Evolutionary conservation across 208 protist genomes (phyloP).

Genomic region (Blechomonas ayalai): DNA sequence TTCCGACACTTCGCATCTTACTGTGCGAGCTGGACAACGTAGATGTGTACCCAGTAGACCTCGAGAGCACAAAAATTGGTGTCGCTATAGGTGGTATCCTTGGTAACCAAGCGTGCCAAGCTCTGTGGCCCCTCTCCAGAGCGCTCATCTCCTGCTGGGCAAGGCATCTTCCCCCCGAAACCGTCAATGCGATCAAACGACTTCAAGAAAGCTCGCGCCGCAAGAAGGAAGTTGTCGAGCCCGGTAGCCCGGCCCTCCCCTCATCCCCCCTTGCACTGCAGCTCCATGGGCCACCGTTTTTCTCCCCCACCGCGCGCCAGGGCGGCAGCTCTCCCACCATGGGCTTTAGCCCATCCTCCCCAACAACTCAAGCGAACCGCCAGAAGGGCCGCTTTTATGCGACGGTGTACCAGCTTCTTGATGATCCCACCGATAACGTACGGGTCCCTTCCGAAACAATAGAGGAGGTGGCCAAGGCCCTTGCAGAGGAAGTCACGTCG

Average conservation of each 20-base stretch:
- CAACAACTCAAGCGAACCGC: background rate
- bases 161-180: slow-evolving; percentile 45
- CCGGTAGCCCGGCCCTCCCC: slow-evolving; percentile 1
- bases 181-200: slow-evolving; percentile 40
- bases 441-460: slow-evolving; percentile 20
- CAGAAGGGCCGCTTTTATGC: slow-evolving; percentile 19
- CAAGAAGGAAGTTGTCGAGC: slow-evolving; percentile 15
- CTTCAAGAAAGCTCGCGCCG: slow-evolving; percentile 18
- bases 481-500: slow-evolving; percentile 40
- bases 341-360: slow-evolving; percentile 5
- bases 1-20: slow-evolving; percentile 26
- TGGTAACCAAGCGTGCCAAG: slow-evolving; percentile 19
- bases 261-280: slow-evolving; percentile 1
- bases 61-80: slow-evolving; percentile 65
- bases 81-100: slow-evolving; percentile 63
- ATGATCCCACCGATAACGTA: slow-evolving; percentile 36
- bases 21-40: slow-evolving; percentile 56
- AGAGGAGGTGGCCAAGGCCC: slow-evolving; percentile 32
- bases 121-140: slow-evolving; percentile 55
- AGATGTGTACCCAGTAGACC: slow-evolving; percentile 34
- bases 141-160: slow-evolving; percentile 75
- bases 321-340: background rate
- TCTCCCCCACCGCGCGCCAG: slow-evolving; percentile 7
- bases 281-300: slow-evolving; percentile 5
- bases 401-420: slow-evolving; percentile 37